Conservation (phyloP, 805 yeast genomes). For the Ogataea salicorniae region DNA sequence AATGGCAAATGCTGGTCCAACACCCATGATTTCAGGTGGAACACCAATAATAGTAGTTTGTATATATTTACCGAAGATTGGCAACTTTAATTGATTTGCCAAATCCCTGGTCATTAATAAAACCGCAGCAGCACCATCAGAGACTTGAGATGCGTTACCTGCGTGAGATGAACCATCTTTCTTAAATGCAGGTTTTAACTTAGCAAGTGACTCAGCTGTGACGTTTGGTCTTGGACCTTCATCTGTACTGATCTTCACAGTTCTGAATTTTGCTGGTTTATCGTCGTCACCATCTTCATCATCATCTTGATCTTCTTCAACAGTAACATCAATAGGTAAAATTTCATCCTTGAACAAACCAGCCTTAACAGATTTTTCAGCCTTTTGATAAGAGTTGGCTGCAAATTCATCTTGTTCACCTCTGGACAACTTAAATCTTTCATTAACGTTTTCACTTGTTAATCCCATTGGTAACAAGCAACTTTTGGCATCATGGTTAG, state of each 20-base stretch:
- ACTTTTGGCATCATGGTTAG: constrained; percentile 48
- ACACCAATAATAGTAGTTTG: constrained; percentile 83
- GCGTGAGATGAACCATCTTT: constrained; percentile 86
- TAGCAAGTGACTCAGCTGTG: constrained; percentile 67
- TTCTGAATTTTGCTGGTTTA: constrained; percentile 20
- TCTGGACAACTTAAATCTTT: constrained; percentile 59
- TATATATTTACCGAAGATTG: constrained; percentile 74
- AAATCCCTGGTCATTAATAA: constrained; percentile 78
- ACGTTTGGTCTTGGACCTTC: constrained; percentile 91
- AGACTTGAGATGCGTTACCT: constrained; percentile 93
- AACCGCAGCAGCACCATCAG: constrained; percentile 94
- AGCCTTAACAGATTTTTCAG: constrained; percentile 61
- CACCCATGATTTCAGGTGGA: constrained; percentile 96
- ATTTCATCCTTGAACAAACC: constrained; percentile 89
- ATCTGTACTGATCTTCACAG: constrained; percentile 27
- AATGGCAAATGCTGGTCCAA: constrained; percentile 95
- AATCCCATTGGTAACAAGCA: constrained; percentile 96
- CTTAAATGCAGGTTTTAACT: constrained; percentile 82
- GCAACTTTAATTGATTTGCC: constrained; percentile 69
- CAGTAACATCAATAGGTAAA: constrained; percentile 65
- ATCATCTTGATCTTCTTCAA: constrained; percentile 49
- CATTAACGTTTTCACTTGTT: constrained; percentile 88
- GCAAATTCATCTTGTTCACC: constrained; percentile 83
- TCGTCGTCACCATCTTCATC: constrained; percentile 40
- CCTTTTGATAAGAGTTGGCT: constrained; percentile 80